These are phyloP conservation scores for Themeda triandra DNA, from an alignment of 176 grass and related monocot genomes.

Conservation along the genomic window DNA sequence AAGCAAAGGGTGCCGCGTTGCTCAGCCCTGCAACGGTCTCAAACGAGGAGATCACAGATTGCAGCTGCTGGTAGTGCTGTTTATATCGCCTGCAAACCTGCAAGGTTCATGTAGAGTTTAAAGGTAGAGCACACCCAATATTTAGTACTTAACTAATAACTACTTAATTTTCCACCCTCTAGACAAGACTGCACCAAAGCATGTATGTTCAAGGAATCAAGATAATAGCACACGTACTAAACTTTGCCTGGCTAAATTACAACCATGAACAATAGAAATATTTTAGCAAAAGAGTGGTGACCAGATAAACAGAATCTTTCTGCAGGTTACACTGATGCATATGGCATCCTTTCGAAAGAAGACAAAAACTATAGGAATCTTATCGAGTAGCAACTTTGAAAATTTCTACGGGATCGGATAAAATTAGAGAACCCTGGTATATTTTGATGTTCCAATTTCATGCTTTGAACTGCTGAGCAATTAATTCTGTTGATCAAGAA, in stretches of 20 bases:
- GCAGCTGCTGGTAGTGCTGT: slow-evolving; percentile 79
- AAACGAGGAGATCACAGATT: slow-evolving; percentile 72
- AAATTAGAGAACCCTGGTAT: neutral
- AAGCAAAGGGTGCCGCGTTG: slow-evolving; percentile 67
- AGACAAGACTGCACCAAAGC: slow-evolving; percentile 28
- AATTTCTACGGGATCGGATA: neutral
- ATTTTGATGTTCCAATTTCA: slow-evolving; percentile 8
- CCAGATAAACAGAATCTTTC: slow-evolving; percentile 34
- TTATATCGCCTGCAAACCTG: slow-evolving; percentile 87
- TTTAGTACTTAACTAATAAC: neutral
- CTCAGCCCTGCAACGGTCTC: slow-evolving; percentile 71
- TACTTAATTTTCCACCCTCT: neutral
- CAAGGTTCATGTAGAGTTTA: slow-evolving; percentile 18
- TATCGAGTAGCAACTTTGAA: slow-evolving; percentile 20
- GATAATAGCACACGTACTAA: slow-evolving; percentile 9
- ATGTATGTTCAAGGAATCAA: slow-evolving; percentile 31
- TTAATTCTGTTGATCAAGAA: neutral
- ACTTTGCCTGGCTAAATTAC: neutral
- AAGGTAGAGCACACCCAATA: neutral
- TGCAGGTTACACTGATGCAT: slow-evolving; percentile 10
- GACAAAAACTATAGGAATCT: slow-evolving; percentile 47
- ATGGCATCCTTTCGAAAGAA: slow-evolving; percentile 30
- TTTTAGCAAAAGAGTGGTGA: neutral
- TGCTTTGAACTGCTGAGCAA: slow-evolving; percentile 2
- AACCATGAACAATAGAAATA: neutral